Evolutionary conservation across 257 asterid species (phyloP).

Genomic region (Striga asiatica): DNA sequence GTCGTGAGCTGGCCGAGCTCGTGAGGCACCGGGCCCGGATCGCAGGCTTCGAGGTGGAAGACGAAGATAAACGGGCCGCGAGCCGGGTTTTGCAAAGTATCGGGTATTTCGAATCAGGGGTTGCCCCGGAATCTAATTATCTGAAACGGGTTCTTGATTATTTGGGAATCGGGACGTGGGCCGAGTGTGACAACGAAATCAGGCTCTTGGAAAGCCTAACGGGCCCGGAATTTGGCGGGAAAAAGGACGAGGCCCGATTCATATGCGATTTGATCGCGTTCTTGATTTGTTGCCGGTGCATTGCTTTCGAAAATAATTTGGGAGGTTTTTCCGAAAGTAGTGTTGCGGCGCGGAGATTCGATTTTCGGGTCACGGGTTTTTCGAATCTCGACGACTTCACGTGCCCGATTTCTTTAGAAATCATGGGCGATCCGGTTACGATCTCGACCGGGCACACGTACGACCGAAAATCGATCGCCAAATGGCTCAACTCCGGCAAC

Average conservation of each 20-base stretch:
- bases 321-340: background rate
- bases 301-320: constrained; percentile 29
- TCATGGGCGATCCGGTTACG: constrained; percentile 79
- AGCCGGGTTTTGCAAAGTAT: constrained; percentile 21
- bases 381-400: constrained; percentile 62
- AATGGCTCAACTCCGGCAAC: constrained; percentile 71
- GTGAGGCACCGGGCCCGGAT: constrained; percentile 35
- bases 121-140: constrained; percentile 35
- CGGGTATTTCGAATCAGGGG: constrained; percentile 28
- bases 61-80: constrained; percentile 25
- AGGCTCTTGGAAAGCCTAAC: constrained; percentile 47
- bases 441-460: constrained; percentile 75
- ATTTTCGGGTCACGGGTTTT: constrained; percentile 10
- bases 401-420: constrained; percentile 75
- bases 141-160: constrained; percentile 39
- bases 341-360: background rate
- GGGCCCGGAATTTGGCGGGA: constrained; percentile 28
- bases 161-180: constrained; percentile 52
- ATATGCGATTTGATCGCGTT: constrained; percentile 41
- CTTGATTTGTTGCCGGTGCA: constrained; percentile 55
- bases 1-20: constrained; percentile 42
- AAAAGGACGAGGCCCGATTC: constrained; percentile 23
- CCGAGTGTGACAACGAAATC: constrained; percentile 38
- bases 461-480: constrained; percentile 55
- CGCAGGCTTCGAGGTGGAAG: constrained; percentile 33